Conservation (phyloP, 306 rosid genomes). For the Erythrophleum fordii region DNA sequence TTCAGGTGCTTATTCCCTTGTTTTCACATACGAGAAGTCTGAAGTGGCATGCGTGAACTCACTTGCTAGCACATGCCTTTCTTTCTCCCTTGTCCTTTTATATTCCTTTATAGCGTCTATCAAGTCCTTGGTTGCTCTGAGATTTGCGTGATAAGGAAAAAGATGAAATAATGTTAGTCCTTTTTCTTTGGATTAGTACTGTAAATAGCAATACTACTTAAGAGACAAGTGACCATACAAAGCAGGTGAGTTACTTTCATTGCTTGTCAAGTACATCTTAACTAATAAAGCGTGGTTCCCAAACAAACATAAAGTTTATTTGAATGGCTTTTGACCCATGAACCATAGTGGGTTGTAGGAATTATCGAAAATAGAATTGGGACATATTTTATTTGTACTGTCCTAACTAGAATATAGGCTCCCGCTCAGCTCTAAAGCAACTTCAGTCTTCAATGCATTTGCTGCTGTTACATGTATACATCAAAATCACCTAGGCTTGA, state of each 20-base stretch:
- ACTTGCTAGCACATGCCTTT: not conserved
- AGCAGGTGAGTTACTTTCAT: not conserved
- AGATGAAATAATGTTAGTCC: not conserved
- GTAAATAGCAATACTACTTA: not conserved
- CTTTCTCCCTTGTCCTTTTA: not conserved
- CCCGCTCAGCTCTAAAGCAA: not conserved
- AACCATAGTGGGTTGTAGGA: not conserved
- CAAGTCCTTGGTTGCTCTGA: not conserved
- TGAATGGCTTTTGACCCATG: not conserved
- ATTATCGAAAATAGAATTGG: not conserved
- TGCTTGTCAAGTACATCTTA: not conserved
- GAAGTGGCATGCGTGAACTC: not conserved
- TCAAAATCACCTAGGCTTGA: too few species aligned
- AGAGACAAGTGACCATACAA: not conserved
- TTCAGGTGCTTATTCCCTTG: constrained; percentile 67
- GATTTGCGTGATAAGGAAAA: not conserved
- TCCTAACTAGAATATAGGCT: not conserved
- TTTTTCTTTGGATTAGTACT: not conserved
- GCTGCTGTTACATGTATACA: too few species aligned
- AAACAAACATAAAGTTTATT: not conserved
- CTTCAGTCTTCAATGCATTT: too few species aligned
- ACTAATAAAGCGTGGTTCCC: not conserved
- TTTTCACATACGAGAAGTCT: constrained; percentile 42
- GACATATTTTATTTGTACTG: not conserved
- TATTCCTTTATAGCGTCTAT: not conserved